Evolutionary conservation across 257 asterid genomes (phyloP).

Genomic region (Forsythia viridissima): DNA sequence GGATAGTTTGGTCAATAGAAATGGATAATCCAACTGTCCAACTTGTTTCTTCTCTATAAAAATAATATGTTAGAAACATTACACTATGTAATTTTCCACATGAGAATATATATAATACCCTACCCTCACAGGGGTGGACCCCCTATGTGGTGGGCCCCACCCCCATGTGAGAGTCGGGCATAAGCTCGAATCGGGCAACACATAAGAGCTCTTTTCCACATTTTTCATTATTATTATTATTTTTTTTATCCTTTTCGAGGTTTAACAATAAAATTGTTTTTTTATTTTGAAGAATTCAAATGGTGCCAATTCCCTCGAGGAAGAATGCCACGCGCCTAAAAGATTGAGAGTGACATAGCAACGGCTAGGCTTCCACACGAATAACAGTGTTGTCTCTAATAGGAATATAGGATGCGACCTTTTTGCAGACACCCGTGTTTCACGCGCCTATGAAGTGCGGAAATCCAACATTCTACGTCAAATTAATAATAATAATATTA

Average conservation of each 20-base stretch:
- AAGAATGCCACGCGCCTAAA: background rate
- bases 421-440: constrained; percentile 17
- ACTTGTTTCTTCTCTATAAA: too few species aligned
- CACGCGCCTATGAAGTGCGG: constrained; percentile 41
- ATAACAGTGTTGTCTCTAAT: background rate
- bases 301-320: background rate
- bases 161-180: too few species aligned
- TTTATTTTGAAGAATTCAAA: background rate
- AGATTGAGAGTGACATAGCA: background rate
- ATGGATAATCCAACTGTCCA: too few species aligned
- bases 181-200: too few species aligned
- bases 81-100: too few species aligned
- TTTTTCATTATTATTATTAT: too few species aligned
- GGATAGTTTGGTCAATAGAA: too few species aligned
- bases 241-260: background rate
- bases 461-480: constrained; percentile 22
- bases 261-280: background rate
- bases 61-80: too few species aligned
- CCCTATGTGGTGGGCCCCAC: too few species aligned
- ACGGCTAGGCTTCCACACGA: background rate
- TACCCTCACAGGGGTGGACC: too few species aligned
- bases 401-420: background rate
- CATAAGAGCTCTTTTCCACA: too few species aligned
- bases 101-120: too few species aligned
- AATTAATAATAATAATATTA: background rate